Percentiles rank a stretch among this genome's conserved stretches.
phyloP scores from a whole-genome alignment of 1,284 basidiomycete genomes.

The Ceratobasidium sp. region DNA sequence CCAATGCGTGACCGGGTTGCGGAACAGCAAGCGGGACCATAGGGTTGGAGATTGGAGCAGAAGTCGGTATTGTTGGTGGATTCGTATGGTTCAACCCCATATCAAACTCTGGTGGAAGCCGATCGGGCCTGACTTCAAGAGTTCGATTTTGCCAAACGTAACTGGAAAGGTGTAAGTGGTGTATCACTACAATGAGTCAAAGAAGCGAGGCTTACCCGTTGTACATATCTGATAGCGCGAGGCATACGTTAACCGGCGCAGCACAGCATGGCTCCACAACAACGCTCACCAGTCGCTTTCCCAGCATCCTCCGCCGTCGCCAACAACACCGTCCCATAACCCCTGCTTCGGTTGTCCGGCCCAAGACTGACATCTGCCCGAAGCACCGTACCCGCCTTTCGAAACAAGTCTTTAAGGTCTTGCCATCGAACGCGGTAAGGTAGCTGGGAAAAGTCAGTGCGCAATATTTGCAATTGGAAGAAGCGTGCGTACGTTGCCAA shows the following conservation, averaged over 20 bases:
- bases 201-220: slow-evolving; percentile 70
- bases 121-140: slow-evolving; percentile 86
- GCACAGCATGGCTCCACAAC: background rate
- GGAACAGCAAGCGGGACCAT: slow-evolving; percentile 39
- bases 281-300: slow-evolving; percentile 67
- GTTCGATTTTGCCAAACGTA: slow-evolving; percentile 83
- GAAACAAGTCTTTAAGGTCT: slow-evolving; percentile 96
- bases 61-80: slow-evolving; percentile 30
- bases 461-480: slow-evolving; percentile 29
- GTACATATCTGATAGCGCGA: slow-evolving; percentile 67
- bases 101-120: slow-evolving; percentile 61
- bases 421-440: slow-evolving; percentile 95
- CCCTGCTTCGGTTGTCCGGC: slow-evolving; percentile 89
- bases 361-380: slow-evolving; percentile 93
- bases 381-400: slow-evolving; percentile 91
- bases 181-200: background rate
- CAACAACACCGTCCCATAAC: slow-evolving; percentile 92
- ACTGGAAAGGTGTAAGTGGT: background rate
- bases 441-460: slow-evolving; percentile 59
- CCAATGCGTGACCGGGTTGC: slow-evolving; percentile 22
- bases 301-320: slow-evolving; percentile 91
- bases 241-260: slow-evolving; percentile 1
- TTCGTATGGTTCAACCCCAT: slow-evolving; percentile 27
- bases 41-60: slow-evolving; percentile 37
- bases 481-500: slow-evolving; percentile 78